Base-by-base conservation (phyloP, 352 stramenopile genomes). In the Plasmopara viticola region DNA sequence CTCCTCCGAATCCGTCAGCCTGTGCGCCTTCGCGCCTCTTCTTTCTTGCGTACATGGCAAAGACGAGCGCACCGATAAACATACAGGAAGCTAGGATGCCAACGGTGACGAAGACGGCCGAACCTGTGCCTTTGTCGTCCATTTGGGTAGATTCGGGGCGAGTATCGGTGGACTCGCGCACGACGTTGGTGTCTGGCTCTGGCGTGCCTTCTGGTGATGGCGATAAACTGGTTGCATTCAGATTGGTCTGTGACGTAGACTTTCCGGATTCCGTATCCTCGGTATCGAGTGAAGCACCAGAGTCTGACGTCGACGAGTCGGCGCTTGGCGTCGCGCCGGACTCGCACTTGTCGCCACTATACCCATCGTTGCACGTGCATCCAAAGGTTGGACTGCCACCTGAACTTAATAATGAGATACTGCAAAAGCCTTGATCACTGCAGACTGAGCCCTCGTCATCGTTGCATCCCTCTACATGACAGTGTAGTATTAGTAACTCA, bases 1-100 rank as follows among this genome's bases (percentile, higher is more conserved):
- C 56, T 46, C 64, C 69, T 20, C 70, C 72, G 35, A 87, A 86
- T 33, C 61, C 64, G 25, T 64, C 60, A n/a, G 47, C 64, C 30
- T 81, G 62, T 2, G 64, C 73, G 15, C 72, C 62, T 35, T 85
- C 65, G 50, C 86, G 58, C 28, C 74, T 82, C 64, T 81, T 87
- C 68, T 81, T 87, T 33, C 77, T 65, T 37, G 81, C 79, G 64
- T 87, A 78, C 47, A 89, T 65, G 37, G 80, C 78, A 49, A 94
- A 91, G 31, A 82, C 57, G 43, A 90, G 64, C 5, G 77, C 80
- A 14, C 63, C 75, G 4, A 90, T 53, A 35, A 94, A 63, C 40
- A 90, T 73, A 38, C 74, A 64, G 20, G 70, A 78, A 9, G 71
- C 75, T 46, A 91, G 49, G 9, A 89, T 52, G 31, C 65, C 77